Conservation (phyloP, 441 rosid genomes). For the Raphanus hybrid region DNA sequence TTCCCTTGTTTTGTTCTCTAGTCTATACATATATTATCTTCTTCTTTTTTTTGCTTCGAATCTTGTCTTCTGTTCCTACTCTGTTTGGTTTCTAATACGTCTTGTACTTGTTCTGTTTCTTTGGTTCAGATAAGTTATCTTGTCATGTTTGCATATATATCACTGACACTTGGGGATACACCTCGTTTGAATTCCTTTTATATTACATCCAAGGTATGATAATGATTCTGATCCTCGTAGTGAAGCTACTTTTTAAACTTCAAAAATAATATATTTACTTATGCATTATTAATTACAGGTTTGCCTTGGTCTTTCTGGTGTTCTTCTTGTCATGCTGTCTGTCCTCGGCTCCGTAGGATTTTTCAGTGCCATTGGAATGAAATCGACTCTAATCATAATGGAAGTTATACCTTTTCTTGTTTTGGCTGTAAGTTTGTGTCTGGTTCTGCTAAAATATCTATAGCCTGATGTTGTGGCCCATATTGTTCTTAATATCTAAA, state of each 20-base stretch:
- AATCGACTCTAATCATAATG: conserved; percentile 98
- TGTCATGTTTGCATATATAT: conserved; percentile 98
- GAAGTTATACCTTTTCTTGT: conserved; percentile 99
- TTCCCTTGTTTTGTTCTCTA: conserved; percentile 9
- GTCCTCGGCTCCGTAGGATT: conserved; percentile 96
- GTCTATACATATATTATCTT: too few species aligned
- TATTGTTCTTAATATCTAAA: conserved; percentile 8
- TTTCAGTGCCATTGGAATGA: conserved; percentile 94
- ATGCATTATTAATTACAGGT: conserved; percentile 57
- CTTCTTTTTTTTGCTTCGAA: neutral
- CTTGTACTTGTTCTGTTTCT: conserved; percentile 24
- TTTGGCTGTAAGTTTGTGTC: conserved; percentile 78
- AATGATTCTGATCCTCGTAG: conserved; percentile 14
- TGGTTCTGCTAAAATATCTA: conserved; percentile 15
- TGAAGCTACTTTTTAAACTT: neutral
- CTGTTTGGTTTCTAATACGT: conserved; percentile 20
- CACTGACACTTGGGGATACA: conserved; percentile 86
- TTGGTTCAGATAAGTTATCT: conserved; percentile 92
- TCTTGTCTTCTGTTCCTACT: conserved; percentile 2
- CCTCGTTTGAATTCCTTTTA: conserved; percentile 77
- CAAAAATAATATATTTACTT: conserved; percentile 4
- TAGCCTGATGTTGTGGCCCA: neutral
- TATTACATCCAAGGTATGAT: conserved; percentile 82
- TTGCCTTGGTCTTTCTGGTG: conserved; percentile 95
- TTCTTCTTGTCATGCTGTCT: conserved; percentile 95